These are phyloP conservation scores for Wolfiporia cocos DNA, from an alignment of 1,284 basidiomycete species.

Conservation along the genomic window DNA sequence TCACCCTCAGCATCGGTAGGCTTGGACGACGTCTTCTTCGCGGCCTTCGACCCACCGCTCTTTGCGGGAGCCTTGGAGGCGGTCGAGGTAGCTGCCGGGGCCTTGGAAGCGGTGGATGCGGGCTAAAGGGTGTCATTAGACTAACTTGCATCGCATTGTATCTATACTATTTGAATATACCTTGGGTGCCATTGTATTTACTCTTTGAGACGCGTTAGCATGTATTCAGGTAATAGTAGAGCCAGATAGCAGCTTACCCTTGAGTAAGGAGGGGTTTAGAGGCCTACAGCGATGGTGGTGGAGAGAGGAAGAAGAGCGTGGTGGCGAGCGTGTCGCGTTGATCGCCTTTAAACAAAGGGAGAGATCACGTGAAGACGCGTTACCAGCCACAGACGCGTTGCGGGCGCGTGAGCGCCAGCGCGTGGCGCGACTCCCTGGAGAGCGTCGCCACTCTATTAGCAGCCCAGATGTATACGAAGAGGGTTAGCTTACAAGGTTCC, in stretches of 20 bases:
- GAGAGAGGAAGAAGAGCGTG: slow-evolving; percentile 10
- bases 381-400: slow-evolving; percentile 19
- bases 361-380: slow-evolving; percentile 10
- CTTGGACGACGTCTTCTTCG: slow-evolving; percentile 47
- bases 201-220: background rate
- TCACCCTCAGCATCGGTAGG: slow-evolving; percentile 37
- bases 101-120: slow-evolving; percentile 42
- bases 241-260: slow-evolving; percentile 9
- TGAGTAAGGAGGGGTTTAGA: slow-evolving; percentile 1
- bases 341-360: slow-evolving; percentile 13
- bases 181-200: slow-evolving; percentile 24
- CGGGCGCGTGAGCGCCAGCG: slow-evolving; percentile 4
- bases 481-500: background rate
- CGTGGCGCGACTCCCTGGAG: too few species aligned
- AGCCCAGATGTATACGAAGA: too few species aligned
- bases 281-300: slow-evolving; percentile 12
- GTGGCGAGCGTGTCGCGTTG: slow-evolving; percentile 9
- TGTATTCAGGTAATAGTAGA: background rate
- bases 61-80: slow-evolving; percentile 50
- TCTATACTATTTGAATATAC: slow-evolving; percentile 9
- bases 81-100: slow-evolving; percentile 49
- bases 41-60: slow-evolving; percentile 33
- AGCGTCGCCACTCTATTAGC: too few species aligned
- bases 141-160: background rate
- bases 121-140: slow-evolving; percentile 28